A percentile compares a stretch with the other conserved stretches of the same genome.
Evolutionary conservation across 1,284 basidiomycete species (phyloP).

Genomic region (Ganoderma lucidum): DNA sequence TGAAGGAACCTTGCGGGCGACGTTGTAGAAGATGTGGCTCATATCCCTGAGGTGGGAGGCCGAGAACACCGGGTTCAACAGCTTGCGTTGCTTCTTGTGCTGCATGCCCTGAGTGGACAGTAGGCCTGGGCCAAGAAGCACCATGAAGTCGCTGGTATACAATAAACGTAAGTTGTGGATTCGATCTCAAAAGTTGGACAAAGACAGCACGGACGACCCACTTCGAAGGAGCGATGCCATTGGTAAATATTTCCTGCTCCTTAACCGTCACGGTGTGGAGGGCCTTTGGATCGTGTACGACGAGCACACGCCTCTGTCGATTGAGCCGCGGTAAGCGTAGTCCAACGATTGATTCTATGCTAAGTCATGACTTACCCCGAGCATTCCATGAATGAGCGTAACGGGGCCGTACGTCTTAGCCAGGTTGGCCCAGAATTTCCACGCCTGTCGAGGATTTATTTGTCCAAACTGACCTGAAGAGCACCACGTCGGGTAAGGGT

Average conservation of each 20-base stretch:
- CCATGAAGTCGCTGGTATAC: background rate
- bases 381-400: constrained; percentile 29
- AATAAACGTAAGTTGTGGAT: background rate
- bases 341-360: background rate
- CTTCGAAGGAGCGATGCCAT: constrained; percentile 3
- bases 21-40: constrained; percentile 15
- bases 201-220: background rate
- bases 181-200: background rate
- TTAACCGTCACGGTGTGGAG: constrained; percentile 19
- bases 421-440: constrained; percentile 5
- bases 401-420: constrained; percentile 31
- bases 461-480: background rate
- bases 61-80: constrained; percentile 6
- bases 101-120: constrained; percentile 3
- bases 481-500: background rate
- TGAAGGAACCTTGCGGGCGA: constrained; percentile 10
- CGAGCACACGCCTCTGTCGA: constrained; percentile 11
- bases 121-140: constrained; percentile 13
- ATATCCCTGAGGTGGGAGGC: constrained; percentile 11
- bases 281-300: constrained; percentile 15
- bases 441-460: background rate
- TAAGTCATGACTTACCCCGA: constrained; percentile 20
- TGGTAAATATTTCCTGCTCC: constrained; percentile 14
- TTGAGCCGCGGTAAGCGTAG: background rate
- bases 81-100: constrained; percentile 14